A percentile compares a stretch with the other conserved stretches of the same genome.
Evolutionary conservation across 805 yeast genomes (phyloP).

Genomic region (Barnettozyma populi): DNA sequence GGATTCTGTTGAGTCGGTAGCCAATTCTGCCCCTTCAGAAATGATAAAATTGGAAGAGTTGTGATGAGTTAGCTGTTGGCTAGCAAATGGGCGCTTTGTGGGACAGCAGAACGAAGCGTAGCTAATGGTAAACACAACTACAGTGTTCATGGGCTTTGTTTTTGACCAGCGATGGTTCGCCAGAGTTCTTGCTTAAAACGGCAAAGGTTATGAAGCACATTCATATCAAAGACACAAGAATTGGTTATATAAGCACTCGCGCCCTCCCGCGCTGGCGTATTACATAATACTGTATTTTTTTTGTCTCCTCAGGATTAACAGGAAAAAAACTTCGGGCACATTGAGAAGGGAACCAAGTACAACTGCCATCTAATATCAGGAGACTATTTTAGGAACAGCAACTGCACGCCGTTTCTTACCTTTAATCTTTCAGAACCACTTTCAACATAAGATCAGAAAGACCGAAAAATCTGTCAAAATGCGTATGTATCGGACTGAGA

Average conservation of each 20-base stretch:
- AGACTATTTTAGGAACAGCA: not conserved
- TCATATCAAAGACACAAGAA: not conserved
- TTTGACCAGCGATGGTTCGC: not conserved
- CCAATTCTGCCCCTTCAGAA: not conserved
- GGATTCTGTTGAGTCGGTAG: not conserved
- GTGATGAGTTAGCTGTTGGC: not conserved
- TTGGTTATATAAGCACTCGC: too few species aligned
- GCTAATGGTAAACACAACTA: not conserved
- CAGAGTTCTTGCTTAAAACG: not conserved
- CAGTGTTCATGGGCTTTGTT: not conserved
- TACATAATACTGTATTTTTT: not conserved
- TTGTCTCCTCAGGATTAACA: not conserved
- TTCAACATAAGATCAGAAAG: not conserved
- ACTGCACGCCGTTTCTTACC: not conserved
- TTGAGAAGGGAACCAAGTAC: not conserved
- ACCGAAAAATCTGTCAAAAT: conserved; percentile 3
- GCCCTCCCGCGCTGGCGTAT: too few species aligned
- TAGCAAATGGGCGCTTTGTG: not conserved
- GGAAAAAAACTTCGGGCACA: not conserved
- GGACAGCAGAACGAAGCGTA: not conserved
- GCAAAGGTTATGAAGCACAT: not conserved
- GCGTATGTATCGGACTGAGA: conserved; percentile 6
- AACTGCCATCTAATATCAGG: not conserved
- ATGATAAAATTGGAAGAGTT: not conserved
- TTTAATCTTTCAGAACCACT: not conserved